These are phyloP conservation scores for Mortierella antarctica DNA, from an alignment of 192 early-diverging fungal genomes.

Conservation along the genomic window DNA sequence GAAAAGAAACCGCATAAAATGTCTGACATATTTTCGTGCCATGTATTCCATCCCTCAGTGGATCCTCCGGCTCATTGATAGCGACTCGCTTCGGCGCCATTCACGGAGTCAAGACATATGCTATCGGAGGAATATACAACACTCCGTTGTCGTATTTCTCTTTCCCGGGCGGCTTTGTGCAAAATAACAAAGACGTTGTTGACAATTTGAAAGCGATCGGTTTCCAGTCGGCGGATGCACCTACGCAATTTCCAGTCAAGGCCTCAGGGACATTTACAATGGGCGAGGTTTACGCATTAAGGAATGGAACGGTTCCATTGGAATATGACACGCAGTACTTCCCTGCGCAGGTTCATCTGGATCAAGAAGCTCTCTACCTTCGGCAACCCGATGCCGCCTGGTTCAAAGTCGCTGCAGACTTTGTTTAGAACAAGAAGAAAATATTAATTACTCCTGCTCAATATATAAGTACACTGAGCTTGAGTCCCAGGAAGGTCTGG, in stretches of 20 bases:
- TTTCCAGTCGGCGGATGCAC: slow-evolving; percentile 9
- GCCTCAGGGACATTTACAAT: slow-evolving; percentile 3
- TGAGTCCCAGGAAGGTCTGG: too few relatives aligned
- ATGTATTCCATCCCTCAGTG: neutral
- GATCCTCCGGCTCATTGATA: slow-evolving; percentile 47
- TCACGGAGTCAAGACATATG: slow-evolving; percentile 36
- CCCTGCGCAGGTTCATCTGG: slow-evolving; percentile 29
- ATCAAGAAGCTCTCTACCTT: slow-evolving; percentile 5
- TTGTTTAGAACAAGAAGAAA: too few relatives aligned
- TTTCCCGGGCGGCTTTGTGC: slow-evolving; percentile 47
- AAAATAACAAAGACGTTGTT: slow-evolving; percentile 8
- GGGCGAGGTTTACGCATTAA: slow-evolving; percentile 29
- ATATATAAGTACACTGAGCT: too few relatives aligned
- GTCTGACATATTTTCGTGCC: neutral
- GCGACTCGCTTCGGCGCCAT: slow-evolving; percentile 27
- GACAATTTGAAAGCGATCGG: slow-evolving; percentile 1
- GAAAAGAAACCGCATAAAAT: neutral
- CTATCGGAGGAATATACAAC: slow-evolving; percentile 49
- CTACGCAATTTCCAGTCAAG: slow-evolving; percentile 13
- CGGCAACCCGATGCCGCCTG: too few relatives aligned
- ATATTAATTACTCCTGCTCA: too few relatives aligned
- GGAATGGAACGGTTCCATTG: slow-evolving; percentile 30
- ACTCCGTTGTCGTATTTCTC: slow-evolving; percentile 40
- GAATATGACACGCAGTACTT: slow-evolving; percentile 38
- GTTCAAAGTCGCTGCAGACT: too few relatives aligned